These are phyloP conservation scores for Tylopilus sp. DNA, from an alignment of 768 basidiomycete genomes.

Conservation along the genomic window DNA sequence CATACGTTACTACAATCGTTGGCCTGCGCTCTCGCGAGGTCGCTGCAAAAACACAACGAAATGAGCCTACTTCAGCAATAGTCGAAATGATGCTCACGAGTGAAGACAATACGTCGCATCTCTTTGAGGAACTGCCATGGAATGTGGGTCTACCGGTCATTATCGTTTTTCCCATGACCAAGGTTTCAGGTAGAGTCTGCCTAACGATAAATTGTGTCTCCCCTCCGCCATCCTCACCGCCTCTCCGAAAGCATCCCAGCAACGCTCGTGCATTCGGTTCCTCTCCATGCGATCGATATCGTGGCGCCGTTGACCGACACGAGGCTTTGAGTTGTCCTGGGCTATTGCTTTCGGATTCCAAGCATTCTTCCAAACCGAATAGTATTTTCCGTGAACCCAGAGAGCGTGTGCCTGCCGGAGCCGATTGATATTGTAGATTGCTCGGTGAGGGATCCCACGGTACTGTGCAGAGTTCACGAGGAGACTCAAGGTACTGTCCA, in stretches of 20 bases:
- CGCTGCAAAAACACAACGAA: conserved; percentile 1
- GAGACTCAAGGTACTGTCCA: conserved; percentile 64
- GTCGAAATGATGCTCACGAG: conserved; percentile 8
- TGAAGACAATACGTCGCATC: background rate
- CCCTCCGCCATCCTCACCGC: conserved; percentile 60
- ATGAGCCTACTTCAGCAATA: background rate
- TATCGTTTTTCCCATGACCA: conserved; percentile 20
- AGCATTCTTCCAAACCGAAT: conserved; percentile 15
- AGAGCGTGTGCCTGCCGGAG: conserved; percentile 27
- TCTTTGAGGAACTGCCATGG: background rate
- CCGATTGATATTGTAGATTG: conserved; percentile 51
- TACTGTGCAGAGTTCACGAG: conserved; percentile 59
- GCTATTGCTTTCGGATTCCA: conserved; percentile 42
- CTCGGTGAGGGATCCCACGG: conserved; percentile 57
- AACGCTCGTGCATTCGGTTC: conserved; percentile 34
- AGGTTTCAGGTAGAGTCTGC: conserved; percentile 37
- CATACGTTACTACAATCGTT: background rate
- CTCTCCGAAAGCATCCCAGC: conserved; percentile 49
- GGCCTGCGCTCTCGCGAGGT: background rate
- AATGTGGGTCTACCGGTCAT: background rate
- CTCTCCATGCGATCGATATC: conserved; percentile 20
- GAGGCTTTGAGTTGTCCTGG: conserved; percentile 19
- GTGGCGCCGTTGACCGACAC: conserved; percentile 8
- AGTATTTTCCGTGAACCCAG: conserved; percentile 24
- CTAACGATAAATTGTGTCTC: conserved; percentile 46